Evolutionary conservation across 352 stramenopile species (phyloP).

Genomic region (Globisporangium paroecandrum): DNA sequence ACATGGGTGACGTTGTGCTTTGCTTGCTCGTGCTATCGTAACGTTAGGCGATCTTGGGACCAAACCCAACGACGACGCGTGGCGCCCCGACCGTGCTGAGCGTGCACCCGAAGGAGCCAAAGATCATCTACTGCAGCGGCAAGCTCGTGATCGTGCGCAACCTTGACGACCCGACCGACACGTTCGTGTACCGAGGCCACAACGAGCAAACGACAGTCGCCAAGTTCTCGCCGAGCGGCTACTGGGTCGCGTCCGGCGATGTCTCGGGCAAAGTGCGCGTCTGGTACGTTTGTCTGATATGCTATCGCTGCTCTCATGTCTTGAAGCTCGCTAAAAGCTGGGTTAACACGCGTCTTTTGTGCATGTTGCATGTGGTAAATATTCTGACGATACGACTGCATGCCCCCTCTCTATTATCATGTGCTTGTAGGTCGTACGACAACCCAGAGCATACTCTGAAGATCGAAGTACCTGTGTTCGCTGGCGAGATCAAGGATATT

Average conservation of each 20-base stretch:
- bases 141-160: constrained; percentile 91
- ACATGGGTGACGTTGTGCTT: not conserved
- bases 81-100: constrained; percentile 64
- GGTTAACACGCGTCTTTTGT: too few relatives aligned
- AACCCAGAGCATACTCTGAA: constrained; percentile 96
- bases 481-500: constrained; percentile 93
- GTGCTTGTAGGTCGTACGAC: constrained; percentile 80
- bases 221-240: constrained; percentile 94
- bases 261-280: constrained; percentile 90
- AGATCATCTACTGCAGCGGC: constrained; percentile 90
- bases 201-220: constrained; percentile 88
- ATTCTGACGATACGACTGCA: not conserved
- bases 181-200: constrained; percentile 96
- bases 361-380: not conserved
- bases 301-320: too few relatives aligned
- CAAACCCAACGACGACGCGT: constrained; percentile 70
- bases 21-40: not conserved
- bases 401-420: not conserved
- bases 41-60: constrained; percentile 49
- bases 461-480: constrained; percentile 88
- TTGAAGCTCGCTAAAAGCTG: too few relatives aligned
- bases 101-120: constrained; percentile 83
- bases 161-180: constrained; percentile 77
- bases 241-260: constrained; percentile 93
- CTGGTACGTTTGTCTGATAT: constrained; percentile 53